phyloP scores from a whole-genome alignment of 2,329 filamentous ascomycete species.

The Microdochium trichocladiopsis region DNA sequence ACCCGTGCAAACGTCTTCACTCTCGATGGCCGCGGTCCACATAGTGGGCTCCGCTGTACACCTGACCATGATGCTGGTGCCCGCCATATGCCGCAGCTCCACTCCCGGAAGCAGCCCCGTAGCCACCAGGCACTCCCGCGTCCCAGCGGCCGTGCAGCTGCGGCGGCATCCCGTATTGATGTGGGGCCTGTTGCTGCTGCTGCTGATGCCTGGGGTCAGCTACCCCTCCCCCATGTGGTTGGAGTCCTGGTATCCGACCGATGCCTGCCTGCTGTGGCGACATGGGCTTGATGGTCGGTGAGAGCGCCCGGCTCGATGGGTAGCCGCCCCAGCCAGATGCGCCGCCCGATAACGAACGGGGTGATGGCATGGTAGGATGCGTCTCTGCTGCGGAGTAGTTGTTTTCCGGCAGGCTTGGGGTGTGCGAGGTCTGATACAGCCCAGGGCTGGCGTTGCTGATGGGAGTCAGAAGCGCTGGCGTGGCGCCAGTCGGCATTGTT shows the following conservation, averaged over 20 bases:
- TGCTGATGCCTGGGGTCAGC: conserved; percentile 28
- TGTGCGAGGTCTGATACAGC: conserved; percentile 25
- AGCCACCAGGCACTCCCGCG: conserved; percentile 14
- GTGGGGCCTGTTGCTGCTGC: conserved; percentile 22
- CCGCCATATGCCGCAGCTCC: conserved; percentile 15
- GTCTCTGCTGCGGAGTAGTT: conserved; percentile 30
- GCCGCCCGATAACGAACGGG: conserved; percentile 41
- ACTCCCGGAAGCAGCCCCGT: conserved; percentile 14
- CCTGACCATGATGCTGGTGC: conserved; percentile 25
- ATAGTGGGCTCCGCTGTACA: conserved; percentile 35
- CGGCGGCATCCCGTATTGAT: conserved; percentile 26
- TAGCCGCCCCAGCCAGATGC: conserved; percentile 42
- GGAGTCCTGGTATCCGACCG: conserved; percentile 23
- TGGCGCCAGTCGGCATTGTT: conserved; percentile 12
- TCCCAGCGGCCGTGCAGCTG: conserved; percentile 19
- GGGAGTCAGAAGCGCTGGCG: conserved; percentile 19
- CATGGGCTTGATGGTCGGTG: conserved; percentile 29
- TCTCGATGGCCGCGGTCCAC: conserved; percentile 33
- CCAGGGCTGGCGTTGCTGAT: conserved; percentile 23
- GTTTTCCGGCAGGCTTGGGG: conserved; percentile 28
- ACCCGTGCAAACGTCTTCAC: conserved; percentile 15
- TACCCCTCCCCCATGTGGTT: conserved; percentile 19
- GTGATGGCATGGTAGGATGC: conserved; percentile 43
- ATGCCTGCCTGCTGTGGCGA: conserved; percentile 25
- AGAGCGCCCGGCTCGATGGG: conserved; percentile 35